phyloP scores from a whole-genome alignment of 257 asterid species.

The Jacaranda mimosifolia region DNA sequence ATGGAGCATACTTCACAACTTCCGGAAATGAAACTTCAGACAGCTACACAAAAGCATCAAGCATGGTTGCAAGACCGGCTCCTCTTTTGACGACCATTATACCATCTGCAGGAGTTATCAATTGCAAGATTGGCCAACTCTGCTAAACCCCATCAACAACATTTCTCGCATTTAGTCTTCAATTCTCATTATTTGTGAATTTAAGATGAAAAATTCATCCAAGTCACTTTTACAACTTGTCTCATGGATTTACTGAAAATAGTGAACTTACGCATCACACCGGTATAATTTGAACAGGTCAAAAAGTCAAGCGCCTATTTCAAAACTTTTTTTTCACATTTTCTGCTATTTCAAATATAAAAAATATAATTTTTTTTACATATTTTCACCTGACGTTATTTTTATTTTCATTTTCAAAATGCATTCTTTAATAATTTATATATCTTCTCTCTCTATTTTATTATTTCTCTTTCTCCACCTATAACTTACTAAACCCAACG shows the following conservation, averaged over 20 bases:
- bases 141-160: slow-evolving; percentile 44
- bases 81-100: slow-evolving; percentile 52
- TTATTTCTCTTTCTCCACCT: no score
- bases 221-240: neutral
- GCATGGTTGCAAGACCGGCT: slow-evolving; percentile 86
- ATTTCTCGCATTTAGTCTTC: neutral
- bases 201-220: slow-evolving; percentile 8
- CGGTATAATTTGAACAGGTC: no score
- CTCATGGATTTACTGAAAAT: neutral
- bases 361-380: no score
- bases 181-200: neutral
- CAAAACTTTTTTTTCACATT: no score
- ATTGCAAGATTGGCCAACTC: slow-evolving; percentile 55
- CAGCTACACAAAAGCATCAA: slow-evolving; percentile 66
- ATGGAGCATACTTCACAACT: slow-evolving; percentile 61
- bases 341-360: no score
- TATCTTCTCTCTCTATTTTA: no score
- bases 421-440: no score
- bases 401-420: no score
- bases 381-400: no score
- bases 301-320: no score
- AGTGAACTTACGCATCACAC: no score
- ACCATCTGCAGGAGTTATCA: slow-evolving; percentile 66
- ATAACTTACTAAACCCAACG: no score
- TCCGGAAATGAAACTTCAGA: slow-evolving; percentile 60